Conservation (phyloP, 2,329 filamentous ascomycete genomes). For the Xylaria sp. region DNA sequence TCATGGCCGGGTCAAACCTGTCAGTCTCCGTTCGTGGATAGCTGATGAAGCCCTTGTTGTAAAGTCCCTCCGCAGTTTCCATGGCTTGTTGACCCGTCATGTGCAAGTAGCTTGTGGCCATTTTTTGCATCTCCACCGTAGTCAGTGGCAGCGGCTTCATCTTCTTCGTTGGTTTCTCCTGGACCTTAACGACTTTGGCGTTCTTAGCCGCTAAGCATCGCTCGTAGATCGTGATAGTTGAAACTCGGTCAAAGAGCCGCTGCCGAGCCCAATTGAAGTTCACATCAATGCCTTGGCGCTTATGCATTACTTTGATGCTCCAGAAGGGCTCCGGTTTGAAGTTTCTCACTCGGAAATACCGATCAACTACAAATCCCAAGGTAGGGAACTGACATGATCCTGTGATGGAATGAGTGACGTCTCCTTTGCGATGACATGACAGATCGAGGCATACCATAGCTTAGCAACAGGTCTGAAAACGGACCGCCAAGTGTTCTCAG, state of each 20-base stretch:
- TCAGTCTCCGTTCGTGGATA: slow-evolving; percentile 97
- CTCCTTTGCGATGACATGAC: background rate
- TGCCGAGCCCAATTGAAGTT: slow-evolving; percentile 78
- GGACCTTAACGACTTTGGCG: slow-evolving; percentile 77
- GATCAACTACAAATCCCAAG: slow-evolving; percentile 91
- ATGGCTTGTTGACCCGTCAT: slow-evolving; percentile 90
- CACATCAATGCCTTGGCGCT: slow-evolving; percentile 70
- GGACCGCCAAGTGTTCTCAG: slow-evolving; percentile 67
- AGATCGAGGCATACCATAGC: slow-evolving; percentile 60
- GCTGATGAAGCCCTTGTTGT: slow-evolving; percentile 93
- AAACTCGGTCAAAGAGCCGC: slow-evolving; percentile 81
- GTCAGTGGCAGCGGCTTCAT: slow-evolving; percentile 92
- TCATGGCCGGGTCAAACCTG: slow-evolving; percentile 85
- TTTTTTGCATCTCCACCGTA: slow-evolving; percentile 94
- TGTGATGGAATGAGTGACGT: slow-evolving; percentile 31
- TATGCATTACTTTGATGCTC: slow-evolving; percentile 80
- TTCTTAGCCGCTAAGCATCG: slow-evolving; percentile 70
- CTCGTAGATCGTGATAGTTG: slow-evolving; percentile 78
- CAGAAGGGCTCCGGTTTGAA: slow-evolving; percentile 92
- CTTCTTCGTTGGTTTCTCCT: slow-evolving; percentile 87
- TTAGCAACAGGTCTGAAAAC: slow-evolving; percentile 62
- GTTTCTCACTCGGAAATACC: slow-evolving; percentile 88
- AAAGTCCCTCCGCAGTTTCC: slow-evolving; percentile 78
- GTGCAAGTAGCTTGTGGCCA: slow-evolving; percentile 80
- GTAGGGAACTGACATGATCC: slow-evolving; percentile 96